Base-by-base conservation (phyloP, 805 yeast species). In the Cyberlindnera sargentensis region DNA sequence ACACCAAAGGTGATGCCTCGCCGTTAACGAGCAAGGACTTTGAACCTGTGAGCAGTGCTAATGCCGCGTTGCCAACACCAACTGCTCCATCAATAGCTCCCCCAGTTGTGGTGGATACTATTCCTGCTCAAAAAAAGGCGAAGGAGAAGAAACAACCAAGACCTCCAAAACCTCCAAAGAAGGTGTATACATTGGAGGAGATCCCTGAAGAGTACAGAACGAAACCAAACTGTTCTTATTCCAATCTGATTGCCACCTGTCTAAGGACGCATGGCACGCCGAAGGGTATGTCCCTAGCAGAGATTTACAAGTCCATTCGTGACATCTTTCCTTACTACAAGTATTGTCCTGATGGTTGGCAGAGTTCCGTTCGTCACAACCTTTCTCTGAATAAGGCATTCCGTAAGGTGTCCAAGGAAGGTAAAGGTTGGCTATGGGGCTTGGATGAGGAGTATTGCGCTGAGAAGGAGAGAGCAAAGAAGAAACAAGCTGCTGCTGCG, bases 261-360 rank as follows among this genome's bases (percentile, higher is more conserved):
- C 66, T 93, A 47, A 74, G 84, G 47, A 76, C 81, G 34, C 75
- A 75, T 49, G 76, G 84, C 0, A 75, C 81, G 0, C 78, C 75
- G 29, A 72, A 78, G 39, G 96, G 96, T 26, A 77, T 88, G 78
- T 79, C 90, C 2, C 66, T 84, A 35, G 80, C 89, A 0, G 97
- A 90, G 49, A 87, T 93, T 37, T 84, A 88, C 63, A 84, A 83
- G 42, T 86, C 88, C 1, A 89, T 93, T 39, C 84, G 85, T 62
- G 95, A 86, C 36, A 63, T 85, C 9, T 91, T 84, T 63, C 98
- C 98, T 3, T 93, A 86, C 66, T 93, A 87, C 65, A 76, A 82
- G 55, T 91, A 87, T 64, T 90, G 97, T 56, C 91, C 95, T 0
- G 95, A 89, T 62, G 98, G 98, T 3, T 93, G 99, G 99, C 99